These are phyloP conservation scores for Aspergillus biplanus DNA, from an alignment of 495 filamentous ascomycete species.

Conservation along the genomic window DNA sequence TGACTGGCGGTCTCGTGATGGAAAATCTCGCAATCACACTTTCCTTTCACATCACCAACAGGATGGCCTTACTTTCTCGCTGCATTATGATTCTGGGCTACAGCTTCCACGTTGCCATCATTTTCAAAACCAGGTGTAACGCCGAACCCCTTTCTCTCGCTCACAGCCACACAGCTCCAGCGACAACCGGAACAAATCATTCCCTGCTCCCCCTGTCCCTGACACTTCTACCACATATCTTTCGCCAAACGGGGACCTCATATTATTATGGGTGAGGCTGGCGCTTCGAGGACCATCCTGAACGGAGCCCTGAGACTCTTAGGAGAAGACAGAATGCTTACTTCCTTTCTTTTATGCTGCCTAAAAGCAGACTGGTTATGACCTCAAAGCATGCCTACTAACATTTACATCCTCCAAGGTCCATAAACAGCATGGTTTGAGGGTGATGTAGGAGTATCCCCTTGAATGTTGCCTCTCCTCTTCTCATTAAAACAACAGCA, in stretches of 20 bases:
- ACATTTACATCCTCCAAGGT: too few relatives aligned
- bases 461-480: too few relatives aligned
- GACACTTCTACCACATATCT: slow-evolving; percentile 96
- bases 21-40: neutral
- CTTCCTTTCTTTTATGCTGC: too few relatives aligned
- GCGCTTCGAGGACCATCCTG: slow-evolving; percentile 91
- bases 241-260: slow-evolving; percentile 96
- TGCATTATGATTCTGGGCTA: too few relatives aligned
- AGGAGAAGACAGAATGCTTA: too few relatives aligned
- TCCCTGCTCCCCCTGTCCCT: slow-evolving; percentile 82
- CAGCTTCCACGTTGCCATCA: slow-evolving; percentile 17
- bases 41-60: neutral
- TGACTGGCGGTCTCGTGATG: neutral
- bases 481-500: too few relatives aligned
- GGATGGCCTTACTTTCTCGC: neutral
- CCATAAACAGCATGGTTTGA: too few relatives aligned
- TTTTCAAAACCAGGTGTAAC: slow-evolving; percentile 17
- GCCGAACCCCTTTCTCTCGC: slow-evolving; percentile 6
- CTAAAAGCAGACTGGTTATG: too few relatives aligned
- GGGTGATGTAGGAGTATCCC: too few relatives aligned
- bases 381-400: too few relatives aligned
- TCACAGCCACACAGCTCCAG: neutral
- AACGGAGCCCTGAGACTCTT: slow-evolving; percentile 84
- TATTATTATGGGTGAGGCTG: slow-evolving; percentile 98
- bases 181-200: slow-evolving; percentile 61